These are phyloP conservation scores for Alternaria sp. DNA, from an alignment of 2,329 filamentous ascomycete genomes.

Conservation along the genomic window DNA sequence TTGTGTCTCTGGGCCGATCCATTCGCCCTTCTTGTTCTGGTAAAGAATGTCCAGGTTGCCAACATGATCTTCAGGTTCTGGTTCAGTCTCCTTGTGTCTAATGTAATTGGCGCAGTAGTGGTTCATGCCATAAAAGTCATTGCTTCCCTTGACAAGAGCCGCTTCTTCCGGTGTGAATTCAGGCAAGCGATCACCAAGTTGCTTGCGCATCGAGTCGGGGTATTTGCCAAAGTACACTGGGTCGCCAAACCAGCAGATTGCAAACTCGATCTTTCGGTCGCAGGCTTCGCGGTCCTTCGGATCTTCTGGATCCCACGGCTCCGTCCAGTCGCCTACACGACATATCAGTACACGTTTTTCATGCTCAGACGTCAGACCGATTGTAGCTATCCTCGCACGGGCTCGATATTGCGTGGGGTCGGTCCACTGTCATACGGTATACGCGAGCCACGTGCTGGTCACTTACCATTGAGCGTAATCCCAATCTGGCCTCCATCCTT, in stretches of 20 bases:
- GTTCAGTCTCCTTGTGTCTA: slow-evolving; percentile 70
- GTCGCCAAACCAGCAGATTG: slow-evolving; percentile 88
- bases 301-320: slow-evolving; percentile 83
- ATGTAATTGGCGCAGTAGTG: slow-evolving; percentile 92
- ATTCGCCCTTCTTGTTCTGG: slow-evolving; percentile 74
- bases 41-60: slow-evolving; percentile 80
- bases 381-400: not conserved
- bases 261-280: slow-evolving; percentile 84
- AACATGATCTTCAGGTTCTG: slow-evolving; percentile 72
- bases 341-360: slow-evolving; percentile 27
- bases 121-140: slow-evolving; percentile 96
- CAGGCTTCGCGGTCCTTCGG: slow-evolving; percentile 78
- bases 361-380: slow-evolving; percentile 2
- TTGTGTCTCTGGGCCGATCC: slow-evolving; percentile 83
- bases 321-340: slow-evolving; percentile 73
- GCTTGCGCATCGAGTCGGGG: slow-evolving; percentile 82
- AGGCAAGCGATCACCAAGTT: slow-evolving; percentile 81
- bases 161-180: slow-evolving; percentile 76
- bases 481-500: slow-evolving; percentile 79
- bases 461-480: slow-evolving; percentile 82
- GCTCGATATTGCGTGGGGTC: not conserved
- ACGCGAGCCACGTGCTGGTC: slow-evolving; percentile 26
- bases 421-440: slow-evolving; percentile 18
- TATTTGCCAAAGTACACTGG: slow-evolving; percentile 87
- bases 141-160: slow-evolving; percentile 81